phyloP scores from a whole-genome alignment of 2,329 filamentous ascomycete species.

The Colletotrichum orchidophilum region DNA sequence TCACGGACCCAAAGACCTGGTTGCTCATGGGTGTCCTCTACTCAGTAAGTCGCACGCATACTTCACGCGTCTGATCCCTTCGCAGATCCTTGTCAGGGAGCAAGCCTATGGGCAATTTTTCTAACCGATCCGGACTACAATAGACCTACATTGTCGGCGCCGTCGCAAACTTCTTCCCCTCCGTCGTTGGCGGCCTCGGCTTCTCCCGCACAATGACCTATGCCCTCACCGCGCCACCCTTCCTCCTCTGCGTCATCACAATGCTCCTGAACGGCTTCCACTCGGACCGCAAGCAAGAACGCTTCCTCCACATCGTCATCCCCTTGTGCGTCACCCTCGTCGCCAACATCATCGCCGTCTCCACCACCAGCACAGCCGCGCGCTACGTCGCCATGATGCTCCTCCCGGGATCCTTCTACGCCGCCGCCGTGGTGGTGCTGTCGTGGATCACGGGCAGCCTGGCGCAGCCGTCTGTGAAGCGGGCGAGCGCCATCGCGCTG shows the following conservation, averaged over 20 bases:
- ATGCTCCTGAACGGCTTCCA: conserved; percentile 60
- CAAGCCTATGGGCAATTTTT: too few species aligned
- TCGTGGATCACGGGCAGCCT: conserved; percentile 42
- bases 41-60: conserved; percentile 20
- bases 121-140: not conserved
- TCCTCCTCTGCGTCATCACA: conserved; percentile 57
- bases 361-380: conserved; percentile 67
- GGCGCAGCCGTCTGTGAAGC: conserved; percentile 38
- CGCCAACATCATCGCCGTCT: conserved; percentile 74
- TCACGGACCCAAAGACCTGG: conserved; percentile 48
- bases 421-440: conserved; percentile 39
- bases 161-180: conserved; percentile 41
- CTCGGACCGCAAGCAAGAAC: conserved; percentile 75
- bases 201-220: conserved; percentile 37
- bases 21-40: conserved; percentile 45
- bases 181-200: conserved; percentile 37
- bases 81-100: not conserved
- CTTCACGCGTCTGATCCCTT: not conserved
- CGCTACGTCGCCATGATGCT: conserved; percentile 64
- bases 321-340: conserved; percentile 70
- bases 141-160: conserved; percentile 42
- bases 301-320: conserved; percentile 72
- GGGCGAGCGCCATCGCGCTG: conserved; percentile 40
- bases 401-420: conserved; percentile 48
- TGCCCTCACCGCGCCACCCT: conserved; percentile 45